Evolutionary conservation across 352 stramenopile genomes (phyloP), one percentile per base, ranked within the genome.

Genomic region (Phytophthora ramorum): DNA sequence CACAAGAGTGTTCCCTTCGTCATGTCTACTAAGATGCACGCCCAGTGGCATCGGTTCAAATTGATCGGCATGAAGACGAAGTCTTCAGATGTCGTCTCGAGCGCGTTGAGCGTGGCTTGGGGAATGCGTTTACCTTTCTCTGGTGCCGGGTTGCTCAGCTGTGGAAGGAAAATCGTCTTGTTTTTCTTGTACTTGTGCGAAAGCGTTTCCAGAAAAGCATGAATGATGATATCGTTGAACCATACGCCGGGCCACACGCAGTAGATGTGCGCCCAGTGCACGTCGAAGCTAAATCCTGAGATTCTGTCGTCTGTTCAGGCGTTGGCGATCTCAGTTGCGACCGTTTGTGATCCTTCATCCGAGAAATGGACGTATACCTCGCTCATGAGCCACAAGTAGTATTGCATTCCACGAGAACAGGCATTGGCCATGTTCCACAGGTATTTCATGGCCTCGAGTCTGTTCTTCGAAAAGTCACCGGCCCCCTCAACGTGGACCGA

Each of bases 171-270:
- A 17, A 44, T 17, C 12, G 28, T 54, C 47, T 28, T 54, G 30
- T 17, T 54, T 6, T 43, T 44, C 7, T 35, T 35, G n/a, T 44
- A 43, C 28, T 43, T 43, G 1, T 41, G 5, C 14, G 47, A 16
- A 24, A 54, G 28, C 1, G 47, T 43, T 0, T 43, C n/a, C 30
- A 38, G 14, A 17, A 54, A 43, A 17, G 47, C 28, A 28, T 13
- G 35, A 54, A 54, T 54, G 30, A 54, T 43, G 28, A 43, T 4
- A 28, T 54, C 47, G 47, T 54, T 54, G 17, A 28, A 54, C 47
- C 47, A 54, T 0, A 41, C 35, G 12, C 35, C 35, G 10, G 35
- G 35, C 35, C 35, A 5, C 35, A 40, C 35, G 14, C 35, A 41
- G 35, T 41, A 41, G 17, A 10, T 41, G 35, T 41, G 35, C 2